A percentile compares a stretch with the other conserved stretches of the same genome.
Conservation (phyloP, 2,329 filamentous ascomycete genomes). For the Venturiaceae sp. region DNA sequence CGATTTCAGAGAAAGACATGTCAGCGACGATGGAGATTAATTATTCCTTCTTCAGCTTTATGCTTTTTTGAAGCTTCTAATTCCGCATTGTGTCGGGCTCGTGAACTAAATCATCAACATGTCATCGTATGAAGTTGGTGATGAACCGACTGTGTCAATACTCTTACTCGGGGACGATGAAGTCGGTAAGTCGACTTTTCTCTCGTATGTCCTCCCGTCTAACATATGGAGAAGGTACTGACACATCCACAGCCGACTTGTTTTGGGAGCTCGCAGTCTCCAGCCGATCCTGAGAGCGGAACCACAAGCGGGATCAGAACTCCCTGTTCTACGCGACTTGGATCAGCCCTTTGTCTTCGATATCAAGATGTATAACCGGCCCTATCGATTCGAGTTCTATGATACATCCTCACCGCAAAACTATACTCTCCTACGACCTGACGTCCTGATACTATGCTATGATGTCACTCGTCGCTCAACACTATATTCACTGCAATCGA, state of each 20-base stretch:
- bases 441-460: constrained; percentile 49
- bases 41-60: neutral
- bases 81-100: neutral
- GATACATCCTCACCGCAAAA: constrained; percentile 48
- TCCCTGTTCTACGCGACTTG: constrained; percentile 39
- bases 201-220: constrained; percentile 38
- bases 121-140: neutral
- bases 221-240: neutral
- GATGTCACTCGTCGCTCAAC: constrained; percentile 45
- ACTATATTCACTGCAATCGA: constrained; percentile 35
- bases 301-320: constrained; percentile 21
- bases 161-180: constrained; percentile 49
- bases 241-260: constrained; percentile 13
- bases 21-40: too few relatives aligned
- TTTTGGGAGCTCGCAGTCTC: constrained; percentile 16
- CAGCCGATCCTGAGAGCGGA: constrained; percentile 13
- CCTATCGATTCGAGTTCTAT: constrained; percentile 45
- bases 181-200: constrained; percentile 53
- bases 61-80: neutral
- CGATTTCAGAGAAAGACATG: too few relatives aligned
- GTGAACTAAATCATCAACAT: neutral
- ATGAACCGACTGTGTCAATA: constrained; percentile 34
- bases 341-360: constrained; percentile 52
- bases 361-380: constrained; percentile 45
- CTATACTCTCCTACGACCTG: constrained; percentile 44